Evolutionary conservation across 2,329 filamentous ascomycete species (phyloP).

Genomic region (Aspergillus sp.): DNA sequence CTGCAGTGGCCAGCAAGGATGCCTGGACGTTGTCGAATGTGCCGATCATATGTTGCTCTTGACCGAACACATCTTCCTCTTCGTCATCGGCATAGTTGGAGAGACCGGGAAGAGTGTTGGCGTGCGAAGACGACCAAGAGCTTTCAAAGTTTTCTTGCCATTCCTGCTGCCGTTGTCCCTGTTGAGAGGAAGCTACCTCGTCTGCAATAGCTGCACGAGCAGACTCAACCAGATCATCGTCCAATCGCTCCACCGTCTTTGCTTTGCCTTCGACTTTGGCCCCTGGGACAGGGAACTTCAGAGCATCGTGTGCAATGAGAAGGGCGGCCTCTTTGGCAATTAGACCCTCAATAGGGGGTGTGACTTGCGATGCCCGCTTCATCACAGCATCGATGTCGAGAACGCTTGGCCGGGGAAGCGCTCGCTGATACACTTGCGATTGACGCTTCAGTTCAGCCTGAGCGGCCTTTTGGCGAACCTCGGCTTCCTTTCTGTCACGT

Average conservation of each 20-base stretch:
- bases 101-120: constrained; percentile 59
- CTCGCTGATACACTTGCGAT: constrained; percentile 83
- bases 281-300: constrained; percentile 62
- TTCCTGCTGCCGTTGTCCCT: constrained; percentile 43
- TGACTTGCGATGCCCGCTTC: constrained; percentile 51
- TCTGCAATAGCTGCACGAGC: constrained; percentile 69
- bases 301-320: constrained; percentile 74
- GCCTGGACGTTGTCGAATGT: constrained; percentile 71
- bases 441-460: constrained; percentile 67
- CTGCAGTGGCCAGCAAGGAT: constrained; percentile 63
- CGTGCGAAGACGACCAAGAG: constrained; percentile 45
- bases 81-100: constrained; percentile 72
- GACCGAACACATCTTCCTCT: constrained; percentile 54
- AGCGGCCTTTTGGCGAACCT: constrained; percentile 55
- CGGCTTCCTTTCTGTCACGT: constrained; percentile 61
- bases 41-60: constrained; percentile 53
- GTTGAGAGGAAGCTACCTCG: constrained; percentile 50
- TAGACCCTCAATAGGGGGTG: constrained; percentile 57
- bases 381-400: constrained; percentile 65
- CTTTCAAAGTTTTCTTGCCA: constrained; percentile 43
- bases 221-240: constrained; percentile 63
- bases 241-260: constrained; percentile 54
- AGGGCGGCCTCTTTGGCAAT: constrained; percentile 70
- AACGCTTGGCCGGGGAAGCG: constrained; percentile 65
- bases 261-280: constrained; percentile 56